Conservation (phyloP, 305 asterid species). For the Fraxinus floribunda region DNA sequence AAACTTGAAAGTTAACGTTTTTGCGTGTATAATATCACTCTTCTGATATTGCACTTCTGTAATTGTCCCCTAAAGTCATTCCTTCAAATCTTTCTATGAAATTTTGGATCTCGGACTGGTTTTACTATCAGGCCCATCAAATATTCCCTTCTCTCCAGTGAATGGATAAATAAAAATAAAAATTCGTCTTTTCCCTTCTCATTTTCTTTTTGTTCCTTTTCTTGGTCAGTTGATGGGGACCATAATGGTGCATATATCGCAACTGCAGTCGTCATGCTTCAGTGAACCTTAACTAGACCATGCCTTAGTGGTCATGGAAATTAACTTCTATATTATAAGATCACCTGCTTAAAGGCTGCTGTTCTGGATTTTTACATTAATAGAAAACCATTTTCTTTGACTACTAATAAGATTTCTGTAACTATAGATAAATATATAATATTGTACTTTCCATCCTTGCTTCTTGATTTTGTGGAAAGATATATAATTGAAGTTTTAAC, state of each 20-base stretch:
- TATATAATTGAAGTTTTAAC: background rate
- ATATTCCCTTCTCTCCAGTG: background rate
- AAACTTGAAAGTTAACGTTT: background rate
- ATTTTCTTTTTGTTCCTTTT: background rate
- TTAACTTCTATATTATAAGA: background rate
- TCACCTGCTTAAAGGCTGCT: background rate
- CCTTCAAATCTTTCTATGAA: slow-evolving; percentile 13
- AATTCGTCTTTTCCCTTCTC: background rate
- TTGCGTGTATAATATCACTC: slow-evolving; percentile 18
- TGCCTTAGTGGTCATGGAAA: slow-evolving; percentile 1
- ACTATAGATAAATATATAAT: background rate
- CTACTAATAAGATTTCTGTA: slow-evolving; percentile 9
- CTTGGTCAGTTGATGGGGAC: background rate
- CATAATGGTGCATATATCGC: slow-evolving; percentile 12
- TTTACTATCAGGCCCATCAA: background rate
- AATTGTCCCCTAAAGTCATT: slow-evolving; percentile 15
- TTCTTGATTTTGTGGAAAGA: slow-evolving; percentile 1
- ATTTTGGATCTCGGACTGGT: background rate
- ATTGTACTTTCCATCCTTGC: background rate
- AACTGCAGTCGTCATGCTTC: slow-evolving; percentile 13
- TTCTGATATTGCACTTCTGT: background rate
- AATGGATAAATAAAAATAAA: background rate
- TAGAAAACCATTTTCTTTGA: slow-evolving; percentile 6
- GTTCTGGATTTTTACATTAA: slow-evolving; percentile 15
- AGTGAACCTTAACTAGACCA: background rate